Conservation (phyloP, 2,329 filamentous ascomycete species). For the Didymella segeticola region DNA sequence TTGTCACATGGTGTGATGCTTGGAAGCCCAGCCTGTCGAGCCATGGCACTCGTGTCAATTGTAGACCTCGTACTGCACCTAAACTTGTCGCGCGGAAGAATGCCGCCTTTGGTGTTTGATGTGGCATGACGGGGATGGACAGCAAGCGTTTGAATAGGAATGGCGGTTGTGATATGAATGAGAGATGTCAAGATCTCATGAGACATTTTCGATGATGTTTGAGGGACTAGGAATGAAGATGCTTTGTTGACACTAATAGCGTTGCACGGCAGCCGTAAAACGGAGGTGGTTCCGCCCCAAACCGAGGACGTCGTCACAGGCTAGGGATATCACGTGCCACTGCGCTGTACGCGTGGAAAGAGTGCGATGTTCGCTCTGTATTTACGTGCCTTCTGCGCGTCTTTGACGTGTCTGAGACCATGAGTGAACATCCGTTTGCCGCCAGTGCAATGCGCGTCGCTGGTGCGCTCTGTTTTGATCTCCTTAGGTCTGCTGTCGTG, state of each 20-base stretch:
- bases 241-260: background rate
- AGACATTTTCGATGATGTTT: background rate
- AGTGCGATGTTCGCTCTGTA: background rate
- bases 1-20: slow-evolving; percentile 9
- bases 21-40: slow-evolving; percentile 14
- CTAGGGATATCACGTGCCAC: background rate
- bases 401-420: background rate
- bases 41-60: slow-evolving; percentile 12
- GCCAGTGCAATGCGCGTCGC: background rate
- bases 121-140: background rate
- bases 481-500: background rate
- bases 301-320: background rate
- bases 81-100: slow-evolving; percentile 13
- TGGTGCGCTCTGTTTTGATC: background rate
- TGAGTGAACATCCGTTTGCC: background rate
- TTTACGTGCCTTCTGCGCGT: too few relatives aligned
- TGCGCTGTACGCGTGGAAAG: background rate
- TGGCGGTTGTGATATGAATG: too few relatives aligned
- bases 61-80: slow-evolving; percentile 6
- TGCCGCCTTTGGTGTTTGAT: background rate
- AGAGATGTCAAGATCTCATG: background rate
- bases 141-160: background rate
- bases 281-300: slow-evolving; percentile 3
- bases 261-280: slow-evolving; percentile 5
- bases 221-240: slow-evolving; percentile 4